Evolutionary conservation across 768 basidiomycete species (phyloP).

Genomic region (Antrodiella citrinella): DNA sequence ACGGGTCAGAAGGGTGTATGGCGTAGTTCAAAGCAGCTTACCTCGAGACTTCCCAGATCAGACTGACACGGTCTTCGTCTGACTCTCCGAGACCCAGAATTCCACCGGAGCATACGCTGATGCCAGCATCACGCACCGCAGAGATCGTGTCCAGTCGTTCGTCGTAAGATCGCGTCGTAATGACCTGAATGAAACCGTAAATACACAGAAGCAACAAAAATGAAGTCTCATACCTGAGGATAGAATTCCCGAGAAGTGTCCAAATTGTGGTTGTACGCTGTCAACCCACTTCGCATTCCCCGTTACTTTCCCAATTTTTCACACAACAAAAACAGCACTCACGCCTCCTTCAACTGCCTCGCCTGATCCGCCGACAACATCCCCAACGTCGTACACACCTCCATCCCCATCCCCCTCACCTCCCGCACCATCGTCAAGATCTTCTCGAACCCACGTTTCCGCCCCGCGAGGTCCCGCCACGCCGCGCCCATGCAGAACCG

Average conservation of each 20-base stretch:
- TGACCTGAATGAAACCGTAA: conserved; percentile 49
- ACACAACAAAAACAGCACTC: conserved; percentile 22
- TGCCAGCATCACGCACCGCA: conserved; percentile 90
- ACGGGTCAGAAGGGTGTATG: too few relatives aligned
- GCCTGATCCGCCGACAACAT: conserved; percentile 97
- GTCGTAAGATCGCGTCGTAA: conserved; percentile 91
- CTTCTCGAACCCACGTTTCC: conserved; percentile 88
- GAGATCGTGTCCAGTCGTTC: conserved; percentile 85
- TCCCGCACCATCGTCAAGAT: conserved; percentile 89
- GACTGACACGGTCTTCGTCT: conserved; percentile 81
- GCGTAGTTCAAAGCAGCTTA: conserved; percentile 35
- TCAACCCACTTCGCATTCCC: conserved; percentile 58
- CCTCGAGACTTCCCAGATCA: conserved; percentile 92
- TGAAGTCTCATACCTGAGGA: conserved; percentile 75
- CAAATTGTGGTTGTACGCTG: conserved; percentile 98
- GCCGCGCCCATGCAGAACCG: conserved; percentile 99
- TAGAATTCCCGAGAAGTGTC: conserved; percentile 98
- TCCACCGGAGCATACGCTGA: conserved; percentile 95
- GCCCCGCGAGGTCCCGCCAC: conserved; percentile 90
- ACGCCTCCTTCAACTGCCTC: conserved; percentile 87
- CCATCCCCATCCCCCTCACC: conserved; percentile 95
- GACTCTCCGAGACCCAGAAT: conserved; percentile 92
- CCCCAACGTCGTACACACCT: conserved; percentile 97
- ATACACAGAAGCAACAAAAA: conserved; percentile 1
- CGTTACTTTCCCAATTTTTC: too few relatives aligned